Evolutionary conservation across 495 filamentous ascomycete genomes (phyloP).

Genomic region (Acidomyces sp.): DNA sequence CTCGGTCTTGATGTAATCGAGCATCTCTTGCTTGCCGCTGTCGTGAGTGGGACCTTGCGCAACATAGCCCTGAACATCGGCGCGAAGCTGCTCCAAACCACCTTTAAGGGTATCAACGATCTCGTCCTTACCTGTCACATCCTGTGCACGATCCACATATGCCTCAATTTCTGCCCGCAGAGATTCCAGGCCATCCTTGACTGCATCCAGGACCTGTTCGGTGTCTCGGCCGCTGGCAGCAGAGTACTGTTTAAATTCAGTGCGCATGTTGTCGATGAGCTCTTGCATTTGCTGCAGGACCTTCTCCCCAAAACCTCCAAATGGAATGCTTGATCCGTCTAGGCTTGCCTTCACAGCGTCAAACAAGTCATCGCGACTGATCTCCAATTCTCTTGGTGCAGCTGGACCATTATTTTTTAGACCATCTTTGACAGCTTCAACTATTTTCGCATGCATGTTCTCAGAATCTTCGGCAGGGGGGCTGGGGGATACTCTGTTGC

Average conservation of each 20-base stretch:
- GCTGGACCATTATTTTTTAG: constrained; percentile 35
- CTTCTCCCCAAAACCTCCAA: constrained; percentile 44
- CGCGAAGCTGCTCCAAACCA: constrained; percentile 58
- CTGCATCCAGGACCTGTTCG: constrained; percentile 68
- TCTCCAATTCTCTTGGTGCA: constrained; percentile 42
- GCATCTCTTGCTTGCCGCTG: constrained; percentile 39
- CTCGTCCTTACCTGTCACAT: constrained; percentile 58
- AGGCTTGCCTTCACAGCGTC: constrained; percentile 52
- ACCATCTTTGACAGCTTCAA: constrained; percentile 46
- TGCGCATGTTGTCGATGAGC: constrained; percentile 58
- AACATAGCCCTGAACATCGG: constrained; percentile 54
- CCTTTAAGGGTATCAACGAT: constrained; percentile 60
- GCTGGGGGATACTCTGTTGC: constrained; percentile 50
- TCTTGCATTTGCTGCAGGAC: constrained; percentile 62
- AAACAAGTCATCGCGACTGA: constrained; percentile 51
- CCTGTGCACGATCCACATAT: constrained; percentile 58
- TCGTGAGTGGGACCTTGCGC: constrained; percentile 34
- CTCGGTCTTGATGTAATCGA: constrained; percentile 62
- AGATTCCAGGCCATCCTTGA: constrained; percentile 71
- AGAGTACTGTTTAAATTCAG: constrained; percentile 59
- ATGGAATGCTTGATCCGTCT: constrained; percentile 38
- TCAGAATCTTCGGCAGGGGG: constrained; percentile 24
- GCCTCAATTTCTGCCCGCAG: constrained; percentile 67
- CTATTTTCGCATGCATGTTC: constrained; percentile 40
- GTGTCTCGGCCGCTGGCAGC: constrained; percentile 62